Base-by-base conservation (phyloP, 2,329 filamentous ascomycete genomes). In the Colletotrichum coccodes region DNA sequence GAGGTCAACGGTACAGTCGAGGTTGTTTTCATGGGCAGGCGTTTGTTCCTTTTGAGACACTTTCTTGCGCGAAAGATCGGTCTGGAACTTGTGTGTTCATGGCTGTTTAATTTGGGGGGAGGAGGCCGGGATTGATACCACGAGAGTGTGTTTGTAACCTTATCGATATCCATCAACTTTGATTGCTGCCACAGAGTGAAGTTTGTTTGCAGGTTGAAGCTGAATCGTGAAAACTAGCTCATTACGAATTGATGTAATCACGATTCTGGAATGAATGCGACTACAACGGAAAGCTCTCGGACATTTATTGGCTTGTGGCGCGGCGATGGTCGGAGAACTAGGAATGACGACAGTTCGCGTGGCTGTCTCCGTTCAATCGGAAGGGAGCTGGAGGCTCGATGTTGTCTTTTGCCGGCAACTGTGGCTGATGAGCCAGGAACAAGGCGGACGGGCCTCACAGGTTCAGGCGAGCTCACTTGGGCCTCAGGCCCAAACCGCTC, bases 401-500 rank as follows among this genome's bases (percentile, higher is more conserved):
- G 14, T 8, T 54, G 12, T 21, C 26, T 54, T 56, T 28, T 8
- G n/a, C 34, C 6, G n/a, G 23, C 32, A n/a, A 21, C 1, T 53
- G 59, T 61, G 59, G 59, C 59, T 61, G 47, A 32, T 42, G 58
- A n/a, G 23, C 23, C 34, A 50, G 23, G 54, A n/a, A 52, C 32
- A 54, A 47, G 38, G 47, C 28, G n/a, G 18, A 23, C 14, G 40
- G 54, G 38, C 34, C 36, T 52, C 34, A 32, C 23, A 54, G 38
- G 47, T 61, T 14, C 57, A 36, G 64, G 47, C 23, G 28, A 65
- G 56, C 49, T 65, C 30, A 47, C 56, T 40, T 18, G 36, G 42
- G 67, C 67, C 67, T 70, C 57, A 70, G 67, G 67, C 67, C 54
- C 16, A 68, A 70, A 63, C 50, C 30, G 32, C 53, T 70, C 57